A percentile compares a stretch with the other conserved stretches of the same genome.
Evolutionary conservation across 495 filamentous ascomycete species (phyloP).

Genomic region (Cercophora newfieldiana): DNA sequence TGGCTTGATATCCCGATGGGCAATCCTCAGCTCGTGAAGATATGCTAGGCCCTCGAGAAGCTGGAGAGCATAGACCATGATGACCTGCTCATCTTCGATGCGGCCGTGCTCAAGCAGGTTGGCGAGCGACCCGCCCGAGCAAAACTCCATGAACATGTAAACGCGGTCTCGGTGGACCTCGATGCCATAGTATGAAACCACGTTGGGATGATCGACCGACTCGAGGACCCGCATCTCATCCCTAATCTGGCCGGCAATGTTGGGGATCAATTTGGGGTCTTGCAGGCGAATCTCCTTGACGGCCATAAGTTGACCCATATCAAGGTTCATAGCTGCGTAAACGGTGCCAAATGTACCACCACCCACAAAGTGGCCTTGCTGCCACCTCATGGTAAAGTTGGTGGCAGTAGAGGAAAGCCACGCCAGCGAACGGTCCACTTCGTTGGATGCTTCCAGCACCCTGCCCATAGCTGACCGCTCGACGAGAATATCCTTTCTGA

Average conservation of each 20-base stretch:
- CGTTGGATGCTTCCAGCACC: constrained; percentile 90
- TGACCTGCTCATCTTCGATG: constrained; percentile 96
- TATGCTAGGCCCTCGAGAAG: constrained; percentile 95
- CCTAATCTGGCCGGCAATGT: constrained; percentile 86
- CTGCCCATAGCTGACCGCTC: constrained; percentile 86
- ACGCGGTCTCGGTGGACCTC: constrained; percentile 98
- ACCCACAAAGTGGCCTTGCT: constrained; percentile 95
- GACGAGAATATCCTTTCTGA: constrained; percentile 74
- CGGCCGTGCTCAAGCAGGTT: constrained; percentile 89
- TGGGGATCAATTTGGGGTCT: constrained; percentile 93
- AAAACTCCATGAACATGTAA: constrained; percentile 99
- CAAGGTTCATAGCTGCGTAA: constrained; percentile 94
- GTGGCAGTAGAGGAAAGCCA: constrained; percentile 91
- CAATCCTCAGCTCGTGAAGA: constrained; percentile 83
- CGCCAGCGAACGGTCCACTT: constrained; percentile 91
- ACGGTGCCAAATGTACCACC: constrained; percentile 97
- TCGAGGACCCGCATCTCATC: constrained; percentile 97
- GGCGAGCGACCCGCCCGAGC: constrained; percentile 91
- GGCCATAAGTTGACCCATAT: constrained; percentile 94
- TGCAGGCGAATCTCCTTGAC: constrained; percentile 98
- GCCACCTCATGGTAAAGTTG: constrained; percentile 93
- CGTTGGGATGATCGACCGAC: constrained; percentile 93
- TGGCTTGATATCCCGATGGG: constrained; percentile 97
- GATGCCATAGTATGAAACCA: constrained; percentile 96
- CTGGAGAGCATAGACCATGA: constrained; percentile 96